Evolutionary conservation across 2,329 filamentous ascomycete species (phyloP), one percentile per base, ranked within the genome.

Genomic region (Dactylellina haptotyla): DNA sequence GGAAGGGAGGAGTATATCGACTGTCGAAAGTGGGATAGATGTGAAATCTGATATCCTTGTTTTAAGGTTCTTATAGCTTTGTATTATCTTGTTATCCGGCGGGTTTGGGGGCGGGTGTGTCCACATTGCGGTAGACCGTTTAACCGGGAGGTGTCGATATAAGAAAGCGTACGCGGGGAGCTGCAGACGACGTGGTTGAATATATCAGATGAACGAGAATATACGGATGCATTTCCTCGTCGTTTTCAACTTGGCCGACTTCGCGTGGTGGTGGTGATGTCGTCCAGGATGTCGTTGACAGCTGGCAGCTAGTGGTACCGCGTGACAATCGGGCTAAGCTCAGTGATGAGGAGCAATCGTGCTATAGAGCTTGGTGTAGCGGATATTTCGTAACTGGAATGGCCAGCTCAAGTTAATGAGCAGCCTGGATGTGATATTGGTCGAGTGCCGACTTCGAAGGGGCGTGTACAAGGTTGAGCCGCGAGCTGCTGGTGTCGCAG

Each of bases 321-420:
- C 61, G 69, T 73, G 54, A 73, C 39, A 18, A 18, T 28, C n/a
- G 37, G 10, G 30, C 46, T 32, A 54, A 18, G 43, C 57, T 25
- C 12, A 6, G 37, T 4, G 25, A 12, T 20, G 23, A 45, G 25
- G n/a, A 20, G 23, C 34, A 37, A 43, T 45, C 53, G 5, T 43
- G 12, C 20, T 14, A 4, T 61, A 23, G 34, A 28, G 14, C 8
- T 28, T n/a, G 4, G 45, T 51, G 43, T 43, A 45, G 28, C 25
- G 20, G 23, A 34, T 34, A 18, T 1, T 51, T 28, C 25, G 20
- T 18, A n/a, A 61, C 34, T 18, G 16, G 34, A 41, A 9, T n/a
- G 18, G 56, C 67, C 59, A 72, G 67, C 48, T 73, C 69, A 66
- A 73, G 54, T 25, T 56, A 73, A 66, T 73, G 61, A 66, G 69